Evolutionary conservation across 305 asterid genomes (phyloP), one percentile per base, ranked within the genome.

Genomic region (Fraxinus sp.): DNA sequence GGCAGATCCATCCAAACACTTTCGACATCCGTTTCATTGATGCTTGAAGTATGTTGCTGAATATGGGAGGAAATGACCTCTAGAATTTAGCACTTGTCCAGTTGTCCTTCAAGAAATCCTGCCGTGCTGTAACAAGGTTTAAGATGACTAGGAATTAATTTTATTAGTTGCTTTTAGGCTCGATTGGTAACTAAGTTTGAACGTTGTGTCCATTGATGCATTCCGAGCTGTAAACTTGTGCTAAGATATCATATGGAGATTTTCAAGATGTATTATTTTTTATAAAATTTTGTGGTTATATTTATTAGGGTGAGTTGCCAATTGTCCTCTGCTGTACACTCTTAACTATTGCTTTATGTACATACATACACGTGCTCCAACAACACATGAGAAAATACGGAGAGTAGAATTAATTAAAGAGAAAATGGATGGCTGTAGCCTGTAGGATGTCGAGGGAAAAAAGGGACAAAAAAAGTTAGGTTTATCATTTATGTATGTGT

Each of bases 1-100:
- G 99, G 99, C 98, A 96, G 94, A 94, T 96, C 86, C 97, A 96
- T 85, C 99, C 99, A 11, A 90, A 92, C 92, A 92, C 97, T 49
- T 96, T 96, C 16, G 97, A 94, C 85, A 93, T 94, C 86, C 91
- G 97, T 82, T 93, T 94, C 88, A 92, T 94, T 18, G 98, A 96
- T 90, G 95, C 91, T 64, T 94, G 88, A 92, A 78, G 9, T 59
- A 9, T 30, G 32, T 78, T 46, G 79, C 79, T 26, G 70, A 78
- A 77, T 36, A 28, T 52, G 74, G 82, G 66, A 71, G 80, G 78
- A 57, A 44, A 72, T 22, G n/a, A 62, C 20, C 9, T 55, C 75
- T 70, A 30, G 22, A 70, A 70, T 30, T 70, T 0, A 28, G 37
- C 39, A 30, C 20, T 32, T 13, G 75, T 68, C 37, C 39, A 37